Percentiles rank a stretch among this genome's conserved stretches.
Conservation (phyloP, 2,329 filamentous ascomycete genomes). For the Aschersonia sp. region DNA sequence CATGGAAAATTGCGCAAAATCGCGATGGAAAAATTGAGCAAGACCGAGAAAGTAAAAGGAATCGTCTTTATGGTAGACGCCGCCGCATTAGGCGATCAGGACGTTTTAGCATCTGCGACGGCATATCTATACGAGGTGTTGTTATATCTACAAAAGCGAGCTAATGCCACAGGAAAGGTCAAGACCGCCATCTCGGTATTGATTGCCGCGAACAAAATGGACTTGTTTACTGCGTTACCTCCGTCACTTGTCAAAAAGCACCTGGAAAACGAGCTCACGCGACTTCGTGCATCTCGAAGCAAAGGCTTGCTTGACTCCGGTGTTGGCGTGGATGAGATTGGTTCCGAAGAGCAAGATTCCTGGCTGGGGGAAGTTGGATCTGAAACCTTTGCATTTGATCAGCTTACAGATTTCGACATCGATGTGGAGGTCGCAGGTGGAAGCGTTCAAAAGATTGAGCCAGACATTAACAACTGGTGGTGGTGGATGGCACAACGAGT, state of each 20-base stretch:
- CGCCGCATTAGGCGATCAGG: slow-evolving; percentile 45
- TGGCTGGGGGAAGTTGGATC: slow-evolving; percentile 75
- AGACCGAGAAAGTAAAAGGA: slow-evolving; percentile 42
- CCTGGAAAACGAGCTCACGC: slow-evolving; percentile 68
- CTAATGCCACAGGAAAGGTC: slow-evolving; percentile 25
- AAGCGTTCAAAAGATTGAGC: slow-evolving; percentile 49
- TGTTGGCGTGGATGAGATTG: slow-evolving; percentile 47
- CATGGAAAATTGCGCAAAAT: slow-evolving; percentile 82
- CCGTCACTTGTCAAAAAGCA: slow-evolving; percentile 57
- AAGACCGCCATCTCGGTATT: slow-evolving; percentile 51
- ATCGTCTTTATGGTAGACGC: slow-evolving; percentile 87
- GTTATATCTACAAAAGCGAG: slow-evolving; percentile 65
- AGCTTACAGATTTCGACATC: slow-evolving; percentile 74
- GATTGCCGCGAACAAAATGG: slow-evolving; percentile 86
- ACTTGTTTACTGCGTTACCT: slow-evolving; percentile 86
- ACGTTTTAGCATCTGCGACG: slow-evolving; percentile 56
- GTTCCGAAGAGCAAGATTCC: slow-evolving; percentile 60
- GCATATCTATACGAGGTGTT: slow-evolving; percentile 82
- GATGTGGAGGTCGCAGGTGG: slow-evolving; percentile 66
- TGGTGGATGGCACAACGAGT: slow-evolving; percentile 72
- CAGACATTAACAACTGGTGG: slow-evolving; percentile 77
- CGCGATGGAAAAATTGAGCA: slow-evolving; percentile 38
- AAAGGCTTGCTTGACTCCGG: slow-evolving; percentile 75
- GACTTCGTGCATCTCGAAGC: slow-evolving; percentile 61
- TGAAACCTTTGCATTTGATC: slow-evolving; percentile 62